Percentiles rank a stretch among this genome's conserved stretches.
phyloP scores from a whole-genome alignment of 345 rosid species.

The Boechera retrofracta region DNA sequence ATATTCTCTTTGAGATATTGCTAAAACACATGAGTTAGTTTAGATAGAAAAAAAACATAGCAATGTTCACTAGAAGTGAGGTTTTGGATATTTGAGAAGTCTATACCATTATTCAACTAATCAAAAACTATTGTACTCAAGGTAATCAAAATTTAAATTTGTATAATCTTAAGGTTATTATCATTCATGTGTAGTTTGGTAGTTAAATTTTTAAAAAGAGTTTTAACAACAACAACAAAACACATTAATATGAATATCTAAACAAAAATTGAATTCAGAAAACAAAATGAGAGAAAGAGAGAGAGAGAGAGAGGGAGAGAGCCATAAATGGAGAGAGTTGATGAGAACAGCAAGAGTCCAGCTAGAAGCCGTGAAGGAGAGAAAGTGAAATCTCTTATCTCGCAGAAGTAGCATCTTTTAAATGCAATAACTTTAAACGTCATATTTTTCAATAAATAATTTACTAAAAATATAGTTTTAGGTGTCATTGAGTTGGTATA shows the following conservation, averaged over 20 bases:
- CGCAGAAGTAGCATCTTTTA: slow-evolving; percentile 24
- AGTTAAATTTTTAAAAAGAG: neutral
- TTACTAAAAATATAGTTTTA: neutral
- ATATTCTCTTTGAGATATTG: neutral
- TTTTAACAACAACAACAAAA: neutral
- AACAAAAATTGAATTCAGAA: neutral
- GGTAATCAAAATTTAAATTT: neutral
- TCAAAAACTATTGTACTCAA: neutral
- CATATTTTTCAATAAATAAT: neutral
- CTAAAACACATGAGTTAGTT: slow-evolving; percentile 12
- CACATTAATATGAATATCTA: slow-evolving; percentile 3
- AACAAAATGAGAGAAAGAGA: slow-evolving; percentile 26
- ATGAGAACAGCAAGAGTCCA: slow-evolving; percentile 49
- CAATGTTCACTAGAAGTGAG: slow-evolving; percentile 3
- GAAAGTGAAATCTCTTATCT: slow-evolving; percentile 44
- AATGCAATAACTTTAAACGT: slow-evolving; percentile 28
- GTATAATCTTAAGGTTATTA: slow-evolving; percentile 7
- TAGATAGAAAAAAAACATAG: neutral
- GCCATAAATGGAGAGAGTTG: slow-evolving; percentile 38
- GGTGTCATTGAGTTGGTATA: slow-evolving; percentile 19
- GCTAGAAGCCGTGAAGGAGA: slow-evolving; percentile 44
- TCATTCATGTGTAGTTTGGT: slow-evolving; percentile 26
- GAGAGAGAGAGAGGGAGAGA: neutral
- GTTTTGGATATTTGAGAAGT: neutral
- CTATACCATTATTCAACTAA: neutral